Percentiles rank a stretch among this genome's conserved stretches.
Conservation (phyloP, 2,329 filamentous ascomycete species). For the Diatrype stigma region DNA sequence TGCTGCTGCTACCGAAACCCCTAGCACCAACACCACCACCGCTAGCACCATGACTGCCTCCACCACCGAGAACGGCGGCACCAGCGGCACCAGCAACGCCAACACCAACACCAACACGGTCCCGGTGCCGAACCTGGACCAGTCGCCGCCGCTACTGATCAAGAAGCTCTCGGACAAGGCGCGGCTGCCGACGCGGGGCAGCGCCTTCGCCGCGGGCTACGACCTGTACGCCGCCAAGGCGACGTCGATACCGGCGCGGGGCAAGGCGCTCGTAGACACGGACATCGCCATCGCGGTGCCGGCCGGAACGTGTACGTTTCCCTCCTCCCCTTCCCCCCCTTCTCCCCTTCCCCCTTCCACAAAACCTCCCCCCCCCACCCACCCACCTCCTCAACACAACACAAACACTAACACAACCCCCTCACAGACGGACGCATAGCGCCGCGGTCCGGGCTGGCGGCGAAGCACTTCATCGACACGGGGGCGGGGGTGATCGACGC, state of each 20-base stretch:
- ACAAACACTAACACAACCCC: background rate
- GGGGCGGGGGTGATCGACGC: slow-evolving; percentile 97
- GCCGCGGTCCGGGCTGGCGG: slow-evolving; percentile 83
- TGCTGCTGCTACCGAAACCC: slow-evolving; percentile 17
- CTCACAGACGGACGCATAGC: slow-evolving; percentile 77
- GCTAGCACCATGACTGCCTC: slow-evolving; percentile 10
- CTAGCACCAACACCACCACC: slow-evolving; percentile 16
- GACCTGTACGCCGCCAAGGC: slow-evolving; percentile 81
- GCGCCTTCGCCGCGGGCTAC: slow-evolving; percentile 86
- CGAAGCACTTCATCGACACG: slow-evolving; percentile 94
- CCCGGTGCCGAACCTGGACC: slow-evolving; percentile 31
- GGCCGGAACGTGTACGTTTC: slow-evolving; percentile 73
- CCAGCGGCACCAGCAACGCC: no score
- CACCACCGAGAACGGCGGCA: slow-evolving; percentile 11
- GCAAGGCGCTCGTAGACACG: slow-evolving; percentile 83
- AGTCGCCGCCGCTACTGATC: slow-evolving; percentile 66
- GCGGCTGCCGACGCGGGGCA: slow-evolving; percentile 82
- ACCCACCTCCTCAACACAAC: slow-evolving; percentile 1
- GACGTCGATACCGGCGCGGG: slow-evolving; percentile 72
- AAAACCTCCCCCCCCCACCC: slow-evolving; percentile 1
- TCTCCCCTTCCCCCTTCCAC: slow-evolving; percentile 3
- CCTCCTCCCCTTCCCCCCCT: slow-evolving; percentile 1
- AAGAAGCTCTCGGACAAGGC: slow-evolving; percentile 82
- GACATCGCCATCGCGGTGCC: slow-evolving; percentile 90
- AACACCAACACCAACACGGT: slow-evolving; percentile 26